Evolutionary conservation across 371 early-diverging fungal species (phyloP).

Genomic region (Mortierella sp.): DNA sequence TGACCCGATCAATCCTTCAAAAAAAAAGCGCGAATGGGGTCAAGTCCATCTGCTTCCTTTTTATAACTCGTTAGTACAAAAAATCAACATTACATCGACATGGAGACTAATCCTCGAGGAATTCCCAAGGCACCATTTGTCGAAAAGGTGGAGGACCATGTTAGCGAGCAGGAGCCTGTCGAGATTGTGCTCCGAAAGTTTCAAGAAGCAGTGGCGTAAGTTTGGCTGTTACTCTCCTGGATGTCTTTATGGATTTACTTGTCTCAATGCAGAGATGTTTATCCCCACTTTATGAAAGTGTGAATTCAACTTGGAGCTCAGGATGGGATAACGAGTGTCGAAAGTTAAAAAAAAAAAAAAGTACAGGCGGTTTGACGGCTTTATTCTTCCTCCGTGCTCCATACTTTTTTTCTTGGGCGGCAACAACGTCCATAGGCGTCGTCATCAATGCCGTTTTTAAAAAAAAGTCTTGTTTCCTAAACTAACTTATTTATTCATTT

Average conservation of each 20-base stretch:
- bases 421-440: too few relatives aligned
- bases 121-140: slow-evolving; percentile 97
- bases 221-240: background rate
- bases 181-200: slow-evolving; percentile 92
- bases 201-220: slow-evolving; percentile 90
- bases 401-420: too few relatives aligned
- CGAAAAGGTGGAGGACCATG: slow-evolving; percentile 92
- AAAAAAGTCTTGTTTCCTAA: slow-evolving; percentile 1
- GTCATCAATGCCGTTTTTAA: too few relatives aligned
- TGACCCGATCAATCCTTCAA: background rate
- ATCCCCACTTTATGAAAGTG: too few relatives aligned
- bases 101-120: slow-evolving; percentile 90
- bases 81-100: slow-evolving; percentile 20
- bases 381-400: too few relatives aligned
- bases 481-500: slow-evolving; percentile 1
- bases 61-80: background rate
- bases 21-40: background rate
- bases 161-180: slow-evolving; percentile 76
- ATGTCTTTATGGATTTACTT: background rate
- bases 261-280: background rate
- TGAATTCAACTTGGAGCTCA: too few relatives aligned
- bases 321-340: too few relatives aligned
- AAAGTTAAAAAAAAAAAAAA: too few relatives aligned
- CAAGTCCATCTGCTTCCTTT: slow-evolving; percentile 1
- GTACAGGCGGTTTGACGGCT: too few relatives aligned